These are phyloP conservation scores for Penicillium paxilli DNA, from an alignment of 495 filamentous ascomycete genomes.

Conservation along the genomic window DNA sequence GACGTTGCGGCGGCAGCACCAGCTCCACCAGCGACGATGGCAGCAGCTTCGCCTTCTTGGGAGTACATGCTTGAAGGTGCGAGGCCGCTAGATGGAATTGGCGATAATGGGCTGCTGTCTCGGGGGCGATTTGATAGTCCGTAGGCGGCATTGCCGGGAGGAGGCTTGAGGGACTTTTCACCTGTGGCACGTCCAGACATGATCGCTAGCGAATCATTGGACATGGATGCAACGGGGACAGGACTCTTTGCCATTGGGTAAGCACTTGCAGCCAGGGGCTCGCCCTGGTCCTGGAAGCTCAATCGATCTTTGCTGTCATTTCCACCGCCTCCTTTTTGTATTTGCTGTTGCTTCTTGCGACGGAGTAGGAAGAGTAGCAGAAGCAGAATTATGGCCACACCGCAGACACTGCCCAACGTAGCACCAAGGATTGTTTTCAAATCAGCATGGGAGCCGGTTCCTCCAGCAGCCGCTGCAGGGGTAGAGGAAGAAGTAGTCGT, in stretches of 20 bases:
- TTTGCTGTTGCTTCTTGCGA: conserved; percentile 56
- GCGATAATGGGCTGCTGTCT: conserved; percentile 34
- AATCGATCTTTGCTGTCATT: conserved; percentile 59
- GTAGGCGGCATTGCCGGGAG: conserved; percentile 23
- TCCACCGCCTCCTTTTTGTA: conserved; percentile 53
- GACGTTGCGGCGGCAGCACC: conserved; percentile 10
- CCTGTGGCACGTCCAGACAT: conserved; percentile 40
- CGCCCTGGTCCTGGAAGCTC: conserved; percentile 64
- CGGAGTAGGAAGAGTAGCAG: conserved; percentile 67
- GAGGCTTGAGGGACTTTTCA: conserved; percentile 36
- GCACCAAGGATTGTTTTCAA: conserved; percentile 66
- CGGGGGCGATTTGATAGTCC: conserved; percentile 13
- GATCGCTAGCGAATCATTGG: conserved; percentile 44
- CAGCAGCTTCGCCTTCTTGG: conserved; percentile 20
- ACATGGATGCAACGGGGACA: conserved; percentile 46
- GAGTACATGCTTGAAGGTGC: conserved; percentile 27
- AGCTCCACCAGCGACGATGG: conserved; percentile 8
- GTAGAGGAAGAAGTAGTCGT: conserved; percentile 35
- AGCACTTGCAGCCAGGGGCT: conserved; percentile 45
- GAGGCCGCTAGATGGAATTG: conserved; percentile 34
- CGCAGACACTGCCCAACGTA: conserved; percentile 76
- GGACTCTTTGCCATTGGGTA: conserved; percentile 45
- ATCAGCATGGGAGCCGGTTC: conserved; percentile 40
- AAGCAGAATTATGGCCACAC: conserved; percentile 67
- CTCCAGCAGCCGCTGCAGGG: conserved; percentile 29